Evolutionary conservation across 1,139 yeast genomes (phyloP).

Genomic region (Magnusiomyces tetraspermus): DNA sequence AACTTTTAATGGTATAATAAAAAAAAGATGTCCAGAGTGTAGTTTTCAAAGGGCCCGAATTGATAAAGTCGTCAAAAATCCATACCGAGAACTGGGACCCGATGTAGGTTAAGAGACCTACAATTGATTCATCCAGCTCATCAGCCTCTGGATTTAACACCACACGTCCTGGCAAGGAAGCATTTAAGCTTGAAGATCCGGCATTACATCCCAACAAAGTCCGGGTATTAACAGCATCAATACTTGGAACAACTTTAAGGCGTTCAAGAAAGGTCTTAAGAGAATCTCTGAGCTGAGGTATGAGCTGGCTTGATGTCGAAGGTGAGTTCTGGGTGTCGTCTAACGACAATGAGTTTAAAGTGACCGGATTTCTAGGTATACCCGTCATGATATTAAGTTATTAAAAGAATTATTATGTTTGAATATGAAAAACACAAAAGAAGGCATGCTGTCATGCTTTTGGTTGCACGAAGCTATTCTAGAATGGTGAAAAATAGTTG

Average conservation of each 20-base stretch:
- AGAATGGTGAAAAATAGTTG: no score
- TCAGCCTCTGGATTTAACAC: not conserved
- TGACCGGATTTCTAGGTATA: not conserved
- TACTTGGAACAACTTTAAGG: not conserved
- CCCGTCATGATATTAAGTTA: not conserved
- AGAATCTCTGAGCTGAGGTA: constrained; percentile 3
- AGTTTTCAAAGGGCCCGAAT: constrained; percentile 10
- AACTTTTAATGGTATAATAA: constrained; percentile 12
- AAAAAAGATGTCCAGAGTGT: constrained; percentile 16
- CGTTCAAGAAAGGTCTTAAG: constrained; percentile 4
- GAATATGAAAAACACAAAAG: not conserved
- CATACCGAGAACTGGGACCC: constrained; percentile 15
- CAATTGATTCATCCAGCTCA: constrained; percentile 15
- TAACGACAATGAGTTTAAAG: not conserved
- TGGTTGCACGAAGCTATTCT: not conserved
- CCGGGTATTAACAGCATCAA: not conserved
- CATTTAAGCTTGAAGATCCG: not conserved
- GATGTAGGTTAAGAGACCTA: constrained; percentile 15
- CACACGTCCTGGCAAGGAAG: not conserved
- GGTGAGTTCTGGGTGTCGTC: not conserved
- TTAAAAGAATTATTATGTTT: not conserved
- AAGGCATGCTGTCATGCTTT: constrained; percentile 4
- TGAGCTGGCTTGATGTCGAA: not conserved
- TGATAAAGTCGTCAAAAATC: constrained; percentile 13
- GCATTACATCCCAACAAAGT: not conserved